phyloP scores from a whole-genome alignment of 2,329 filamentous ascomycete genomes.

The Xylaria multiplex region DNA sequence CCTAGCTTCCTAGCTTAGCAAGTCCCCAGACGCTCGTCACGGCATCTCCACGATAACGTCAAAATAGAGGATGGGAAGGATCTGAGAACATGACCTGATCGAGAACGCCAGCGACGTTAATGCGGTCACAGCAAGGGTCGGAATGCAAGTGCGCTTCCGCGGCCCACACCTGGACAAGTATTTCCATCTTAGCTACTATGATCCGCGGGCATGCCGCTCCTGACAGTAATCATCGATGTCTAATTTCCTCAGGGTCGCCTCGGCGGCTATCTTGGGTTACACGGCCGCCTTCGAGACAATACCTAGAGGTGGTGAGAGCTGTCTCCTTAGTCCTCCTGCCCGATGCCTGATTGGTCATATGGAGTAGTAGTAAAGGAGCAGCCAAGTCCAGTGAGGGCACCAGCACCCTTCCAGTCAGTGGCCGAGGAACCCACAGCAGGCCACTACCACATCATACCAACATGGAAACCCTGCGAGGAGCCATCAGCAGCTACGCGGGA shows the following conservation, averaged over 20 bases:
- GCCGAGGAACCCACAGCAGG: constrained; percentile 27
- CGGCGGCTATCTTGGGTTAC: constrained; percentile 34
- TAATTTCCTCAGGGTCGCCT: constrained; percentile 30
- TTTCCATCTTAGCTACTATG: constrained; percentile 26
- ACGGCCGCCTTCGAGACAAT: constrained; percentile 24
- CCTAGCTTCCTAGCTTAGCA: not conserved
- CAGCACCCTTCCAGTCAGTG: constrained; percentile 28
- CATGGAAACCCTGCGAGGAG: constrained; percentile 10
- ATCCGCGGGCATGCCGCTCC: constrained; percentile 24
- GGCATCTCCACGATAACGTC: constrained; percentile 8
- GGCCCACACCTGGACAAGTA: constrained; percentile 38
- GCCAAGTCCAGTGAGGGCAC: constrained; percentile 33
- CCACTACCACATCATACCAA: constrained; percentile 26
- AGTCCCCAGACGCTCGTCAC: not conserved
- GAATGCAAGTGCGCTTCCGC: constrained; percentile 44
- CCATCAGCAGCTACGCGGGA: constrained; percentile 13
- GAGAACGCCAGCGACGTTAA: constrained; percentile 40
- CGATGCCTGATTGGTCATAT: constrained; percentile 30
- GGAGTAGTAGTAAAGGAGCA: constrained; percentile 32
- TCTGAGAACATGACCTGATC: constrained; percentile 42
- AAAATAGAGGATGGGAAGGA: constrained; percentile 1
- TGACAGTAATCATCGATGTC: constrained; percentile 31
- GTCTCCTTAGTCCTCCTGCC: constrained; percentile 12
- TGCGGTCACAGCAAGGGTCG: constrained; percentile 45
- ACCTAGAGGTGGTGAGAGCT: constrained; percentile 10